phyloP scores from a whole-genome alignment of 1,284 basidiomycete genomes.

The Rhodotorula sp. region DNA sequence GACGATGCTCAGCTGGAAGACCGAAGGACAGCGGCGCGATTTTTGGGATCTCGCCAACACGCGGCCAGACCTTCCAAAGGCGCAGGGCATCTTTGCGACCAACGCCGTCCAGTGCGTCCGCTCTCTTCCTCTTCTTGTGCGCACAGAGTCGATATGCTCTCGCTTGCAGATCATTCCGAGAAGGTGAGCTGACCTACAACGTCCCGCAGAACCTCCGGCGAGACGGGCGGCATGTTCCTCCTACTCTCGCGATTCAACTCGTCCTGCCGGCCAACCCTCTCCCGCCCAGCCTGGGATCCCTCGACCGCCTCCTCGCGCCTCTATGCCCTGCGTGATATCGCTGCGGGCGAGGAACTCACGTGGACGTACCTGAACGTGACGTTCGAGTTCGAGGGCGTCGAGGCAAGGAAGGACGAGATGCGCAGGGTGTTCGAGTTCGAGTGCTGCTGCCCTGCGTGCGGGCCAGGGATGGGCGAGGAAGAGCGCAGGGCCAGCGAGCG shows the following conservation, averaged over 20 bases:
- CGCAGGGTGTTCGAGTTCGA: conserved; percentile 43
- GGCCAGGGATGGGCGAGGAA: neutral
- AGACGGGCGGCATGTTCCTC: conserved; percentile 43
- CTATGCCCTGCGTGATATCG: conserved; percentile 38
- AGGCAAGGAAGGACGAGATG: conserved; percentile 33
- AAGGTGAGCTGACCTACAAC: neutral
- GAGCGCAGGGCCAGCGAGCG: conserved; percentile 13
- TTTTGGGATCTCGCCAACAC: conserved; percentile 43
- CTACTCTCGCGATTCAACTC: conserved; percentile 43
- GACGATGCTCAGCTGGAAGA: conserved; percentile 21
- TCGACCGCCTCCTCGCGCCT: conserved; percentile 17
- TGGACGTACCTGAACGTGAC: conserved; percentile 33
- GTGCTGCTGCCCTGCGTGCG: conserved; percentile 33
- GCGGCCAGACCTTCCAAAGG: conserved; percentile 33
- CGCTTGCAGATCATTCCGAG: neutral
- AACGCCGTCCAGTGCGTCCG: conserved; percentile 41
- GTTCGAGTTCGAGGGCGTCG: conserved; percentile 35
- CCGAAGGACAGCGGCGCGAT: conserved; percentile 19
- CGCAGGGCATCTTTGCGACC: conserved; percentile 43
- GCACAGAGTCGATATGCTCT: neutral
- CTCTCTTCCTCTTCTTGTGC: neutral
- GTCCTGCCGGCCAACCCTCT: conserved; percentile 40
- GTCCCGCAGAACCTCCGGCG: conserved; percentile 25
- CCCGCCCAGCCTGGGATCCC: conserved; percentile 38
- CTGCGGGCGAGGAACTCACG: conserved; percentile 39